Conservation (phyloP, 768 basidiomycete species). For the Lentinula aciculospora region DNA sequence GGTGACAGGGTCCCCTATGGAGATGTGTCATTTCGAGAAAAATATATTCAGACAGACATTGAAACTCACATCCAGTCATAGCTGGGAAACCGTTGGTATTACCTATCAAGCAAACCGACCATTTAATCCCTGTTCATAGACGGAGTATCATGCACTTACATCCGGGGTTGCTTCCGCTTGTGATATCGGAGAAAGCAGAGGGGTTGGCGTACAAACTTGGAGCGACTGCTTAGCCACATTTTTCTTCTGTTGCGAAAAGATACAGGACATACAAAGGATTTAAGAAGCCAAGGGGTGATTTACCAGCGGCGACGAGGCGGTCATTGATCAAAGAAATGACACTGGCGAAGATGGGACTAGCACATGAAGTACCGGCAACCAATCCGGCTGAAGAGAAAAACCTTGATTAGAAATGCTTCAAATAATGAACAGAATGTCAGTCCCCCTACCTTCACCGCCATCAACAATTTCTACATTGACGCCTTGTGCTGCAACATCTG, state of each 20-base stretch:
- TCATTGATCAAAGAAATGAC: slow-evolving; percentile 42
- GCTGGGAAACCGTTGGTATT: slow-evolving; percentile 22
- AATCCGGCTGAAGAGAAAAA: slow-evolving; percentile 11
- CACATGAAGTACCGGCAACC: slow-evolving; percentile 40
- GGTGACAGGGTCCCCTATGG: slow-evolving; percentile 21
- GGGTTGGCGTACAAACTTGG: slow-evolving; percentile 27
- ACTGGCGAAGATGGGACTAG: slow-evolving; percentile 40
- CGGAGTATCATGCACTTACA: slow-evolving; percentile 26
- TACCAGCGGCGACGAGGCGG: slow-evolving; percentile 27
- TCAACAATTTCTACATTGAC: slow-evolving; percentile 14
- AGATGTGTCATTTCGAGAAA: not conserved
- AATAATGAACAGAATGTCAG: slow-evolving; percentile 5
- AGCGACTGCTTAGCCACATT: not conserved
- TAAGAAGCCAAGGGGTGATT: slow-evolving; percentile 28
- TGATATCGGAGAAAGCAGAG: slow-evolving; percentile 35
- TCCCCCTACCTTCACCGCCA: slow-evolving; percentile 12
- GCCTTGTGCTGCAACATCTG: slow-evolving; percentile 43
- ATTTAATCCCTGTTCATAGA: too few relatives aligned
- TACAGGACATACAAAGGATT: slow-evolving; percentile 25
- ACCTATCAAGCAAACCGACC: not conserved
- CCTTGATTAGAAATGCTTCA: slow-evolving; percentile 20
- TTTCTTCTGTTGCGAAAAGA: not conserved
- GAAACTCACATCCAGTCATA: slow-evolving; percentile 25
- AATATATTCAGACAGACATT: not conserved
- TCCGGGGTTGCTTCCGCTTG: slow-evolving; percentile 34